These are phyloP conservation scores for Microdochium nivale DNA, from an alignment of 2,329 filamentous ascomycete species.

Conservation along the genomic window DNA sequence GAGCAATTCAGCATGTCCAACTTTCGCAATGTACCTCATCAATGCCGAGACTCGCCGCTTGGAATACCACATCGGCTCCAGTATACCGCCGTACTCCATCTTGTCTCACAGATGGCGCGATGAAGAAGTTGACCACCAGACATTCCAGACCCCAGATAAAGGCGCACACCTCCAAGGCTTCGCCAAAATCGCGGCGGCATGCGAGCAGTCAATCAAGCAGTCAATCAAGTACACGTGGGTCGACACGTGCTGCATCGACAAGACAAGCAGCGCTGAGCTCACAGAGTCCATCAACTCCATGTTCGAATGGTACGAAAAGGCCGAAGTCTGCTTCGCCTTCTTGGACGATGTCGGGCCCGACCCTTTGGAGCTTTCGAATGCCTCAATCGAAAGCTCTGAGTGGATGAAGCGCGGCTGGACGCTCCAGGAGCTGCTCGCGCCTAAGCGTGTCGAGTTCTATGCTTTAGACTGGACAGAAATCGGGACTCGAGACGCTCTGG, in stretches of 20 bases:
- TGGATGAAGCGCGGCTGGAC: not conserved
- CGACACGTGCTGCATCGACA: constrained; percentile 10
- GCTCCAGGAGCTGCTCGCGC: not conserved
- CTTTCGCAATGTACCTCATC: constrained; percentile 7
- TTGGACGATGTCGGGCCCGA: constrained; percentile 5
- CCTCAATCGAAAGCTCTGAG: not conserved
- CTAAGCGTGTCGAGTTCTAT: not conserved
- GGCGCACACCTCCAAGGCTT: not conserved
- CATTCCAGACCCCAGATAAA: not conserved
- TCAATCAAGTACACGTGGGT: constrained; percentile 6
- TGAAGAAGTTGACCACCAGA: constrained; percentile 5
- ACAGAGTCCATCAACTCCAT: constrained; percentile 10
- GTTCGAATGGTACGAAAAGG: constrained; percentile 7
- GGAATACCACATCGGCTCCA: constrained; percentile 1
- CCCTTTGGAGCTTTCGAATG: not conserved
- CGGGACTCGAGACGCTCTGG: not conserved
- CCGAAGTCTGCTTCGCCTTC: constrained; percentile 7
- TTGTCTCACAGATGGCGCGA: constrained; percentile 7
- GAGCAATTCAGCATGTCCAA: too few relatives aligned
- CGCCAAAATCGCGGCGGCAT: constrained; percentile 5
- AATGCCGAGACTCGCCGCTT: constrained; percentile 4
- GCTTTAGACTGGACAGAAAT: not conserved
- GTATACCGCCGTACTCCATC: constrained; percentile 4
- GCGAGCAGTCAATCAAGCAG: constrained; percentile 2
- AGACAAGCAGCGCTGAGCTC: constrained; percentile 7